phyloP scores from a whole-genome alignment of 2,329 filamentous ascomycete genomes.

The Monilinia polystroma region DNA sequence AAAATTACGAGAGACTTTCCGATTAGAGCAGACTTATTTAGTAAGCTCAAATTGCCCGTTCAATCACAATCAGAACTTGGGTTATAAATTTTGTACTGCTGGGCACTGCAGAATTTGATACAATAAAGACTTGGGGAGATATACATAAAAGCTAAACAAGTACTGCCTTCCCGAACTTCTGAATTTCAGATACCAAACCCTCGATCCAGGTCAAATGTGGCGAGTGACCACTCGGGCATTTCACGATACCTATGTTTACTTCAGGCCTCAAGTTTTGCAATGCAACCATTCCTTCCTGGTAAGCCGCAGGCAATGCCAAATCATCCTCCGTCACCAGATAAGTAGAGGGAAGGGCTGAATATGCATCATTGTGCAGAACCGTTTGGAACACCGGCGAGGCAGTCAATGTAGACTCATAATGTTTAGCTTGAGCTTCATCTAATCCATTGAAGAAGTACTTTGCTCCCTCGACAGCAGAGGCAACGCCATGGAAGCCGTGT shows the following conservation, averaged over 20 bases:
- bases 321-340: conserved; percentile 25
- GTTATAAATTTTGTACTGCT: neutral
- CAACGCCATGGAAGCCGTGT: conserved; percentile 19
- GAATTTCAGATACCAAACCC: neutral
- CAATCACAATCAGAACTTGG: neutral
- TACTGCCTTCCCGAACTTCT: neutral
- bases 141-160: neutral
- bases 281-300: conserved; percentile 14
- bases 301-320: conserved; percentile 16
- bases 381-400: conserved; percentile 18
- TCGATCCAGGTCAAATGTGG: conserved; percentile 13
- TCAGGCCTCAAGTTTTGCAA: conserved; percentile 6
- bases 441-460: conserved; percentile 27
- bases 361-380: conserved; percentile 23
- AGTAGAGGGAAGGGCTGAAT: conserved; percentile 18
- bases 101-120: neutral
- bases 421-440: conserved; percentile 7
- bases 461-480: conserved; percentile 14
- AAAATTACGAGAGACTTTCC: neutral
- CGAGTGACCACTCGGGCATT: conserved; percentile 5
- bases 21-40: neutral
- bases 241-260: conserved; percentile 8
- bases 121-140: neutral
- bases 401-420: conserved; percentile 22
- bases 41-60: neutral